phyloP scores from a whole-genome alignment of 192 early-diverging fungal genomes.

The Backusella mclennaniae region DNA sequence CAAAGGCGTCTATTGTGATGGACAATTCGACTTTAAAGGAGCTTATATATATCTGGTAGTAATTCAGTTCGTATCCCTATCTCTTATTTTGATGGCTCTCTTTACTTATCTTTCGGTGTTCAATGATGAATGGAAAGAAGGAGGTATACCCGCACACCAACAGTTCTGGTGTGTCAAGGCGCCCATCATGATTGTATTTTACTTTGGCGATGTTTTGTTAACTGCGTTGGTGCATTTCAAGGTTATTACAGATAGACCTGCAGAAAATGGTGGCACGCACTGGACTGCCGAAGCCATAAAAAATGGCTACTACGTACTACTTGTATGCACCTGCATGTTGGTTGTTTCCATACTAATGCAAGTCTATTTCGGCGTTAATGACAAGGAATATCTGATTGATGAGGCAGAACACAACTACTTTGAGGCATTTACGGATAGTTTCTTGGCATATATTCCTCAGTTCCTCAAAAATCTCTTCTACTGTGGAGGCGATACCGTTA shows the following conservation, averaged over 20 bases:
- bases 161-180: constrained; percentile 40
- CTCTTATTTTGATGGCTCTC: constrained; percentile 34
- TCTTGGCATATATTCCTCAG: constrained; percentile 32
- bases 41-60: constrained; percentile 31
- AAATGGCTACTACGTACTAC: constrained; percentile 29
- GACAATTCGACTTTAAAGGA: constrained; percentile 17
- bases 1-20: constrained; percentile 34
- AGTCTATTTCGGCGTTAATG: constrained; percentile 23
- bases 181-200: constrained; percentile 40
- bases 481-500: constrained; percentile 26
- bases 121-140: constrained; percentile 32
- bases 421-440: constrained; percentile 22
- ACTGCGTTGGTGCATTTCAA: constrained; percentile 10
- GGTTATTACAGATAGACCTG: constrained; percentile 24
- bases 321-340: constrained; percentile 29
- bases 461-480: constrained; percentile 19
- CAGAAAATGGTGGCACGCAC: constrained; percentile 8
- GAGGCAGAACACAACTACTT: constrained; percentile 6
- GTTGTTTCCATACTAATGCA: constrained; percentile 30
- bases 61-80: constrained; percentile 32
- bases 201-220: constrained; percentile 32
- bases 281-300: constrained; percentile 36
- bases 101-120: constrained; percentile 35
- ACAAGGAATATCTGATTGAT: constrained; percentile 19
- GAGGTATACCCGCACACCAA: constrained; percentile 23